Evolutionary conservation across 2,329 filamentous ascomycete species (phyloP).

Genomic region (Hypocreales sp.): DNA sequence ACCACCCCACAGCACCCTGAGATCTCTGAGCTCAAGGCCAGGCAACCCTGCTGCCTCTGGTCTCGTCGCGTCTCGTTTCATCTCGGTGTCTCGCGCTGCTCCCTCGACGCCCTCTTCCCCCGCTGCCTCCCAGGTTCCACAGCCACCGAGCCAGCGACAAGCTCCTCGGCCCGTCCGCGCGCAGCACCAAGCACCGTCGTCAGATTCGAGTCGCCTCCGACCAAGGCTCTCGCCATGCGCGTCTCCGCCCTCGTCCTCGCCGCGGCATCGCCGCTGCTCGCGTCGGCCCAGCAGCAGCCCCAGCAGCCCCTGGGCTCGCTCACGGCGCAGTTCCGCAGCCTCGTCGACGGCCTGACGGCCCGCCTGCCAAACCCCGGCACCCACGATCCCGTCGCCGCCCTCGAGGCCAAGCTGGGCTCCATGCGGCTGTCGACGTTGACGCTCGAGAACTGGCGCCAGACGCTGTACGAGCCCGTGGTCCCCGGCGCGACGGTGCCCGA

Average conservation of each 20-base stretch:
- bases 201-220: too few relatives aligned
- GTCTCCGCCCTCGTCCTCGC: slow-evolving; percentile 34
- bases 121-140: too few relatives aligned
- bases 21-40: too few relatives aligned
- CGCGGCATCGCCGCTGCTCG: slow-evolving; percentile 40
- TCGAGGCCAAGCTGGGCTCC: slow-evolving; percentile 22
- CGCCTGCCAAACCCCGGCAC: slow-evolving; percentile 33
- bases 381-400: slow-evolving; percentile 24
- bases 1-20: too few relatives aligned
- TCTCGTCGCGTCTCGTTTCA: too few relatives aligned
- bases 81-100: too few relatives aligned
- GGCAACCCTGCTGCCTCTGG: too few relatives aligned
- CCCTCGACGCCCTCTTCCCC: too few relatives aligned
- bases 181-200: too few relatives aligned
- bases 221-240: too few relatives aligned
- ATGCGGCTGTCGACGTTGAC: slow-evolving; percentile 38
- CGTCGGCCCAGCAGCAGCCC: slow-evolving; percentile 33
- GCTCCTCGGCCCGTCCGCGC: too few relatives aligned
- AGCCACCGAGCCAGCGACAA: too few relatives aligned
- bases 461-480: slow-evolving; percentile 46
- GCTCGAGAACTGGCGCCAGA: slow-evolving; percentile 55
- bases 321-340: slow-evolving; percentile 46
- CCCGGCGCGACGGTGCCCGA: slow-evolving; percentile 45
- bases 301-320: slow-evolving; percentile 38
- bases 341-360: slow-evolving; percentile 43